Conservation (phyloP, 1,284 basidiomycete genomes). For the Baeospora myosura region DNA sequence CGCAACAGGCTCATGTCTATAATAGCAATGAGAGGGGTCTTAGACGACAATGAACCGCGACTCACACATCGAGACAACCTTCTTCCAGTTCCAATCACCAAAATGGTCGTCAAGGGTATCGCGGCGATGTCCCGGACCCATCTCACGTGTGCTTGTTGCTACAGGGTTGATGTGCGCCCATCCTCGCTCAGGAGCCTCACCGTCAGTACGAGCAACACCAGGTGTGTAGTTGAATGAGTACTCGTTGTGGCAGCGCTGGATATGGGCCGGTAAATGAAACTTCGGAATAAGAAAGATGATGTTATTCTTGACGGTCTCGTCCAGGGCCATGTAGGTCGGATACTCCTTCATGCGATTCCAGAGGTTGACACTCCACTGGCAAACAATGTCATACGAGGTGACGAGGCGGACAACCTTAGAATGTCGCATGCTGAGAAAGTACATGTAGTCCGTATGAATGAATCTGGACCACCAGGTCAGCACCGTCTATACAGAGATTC, state of each 20-base stretch:
- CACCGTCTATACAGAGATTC: neutral
- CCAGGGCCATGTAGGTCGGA: too few relatives aligned
- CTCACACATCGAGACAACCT: constrained; percentile 16
- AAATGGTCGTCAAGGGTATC: neutral
- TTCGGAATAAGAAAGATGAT: neutral
- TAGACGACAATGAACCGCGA: neutral
- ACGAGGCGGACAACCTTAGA: neutral
- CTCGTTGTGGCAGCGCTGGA: neutral
- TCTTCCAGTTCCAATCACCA: constrained; percentile 16
- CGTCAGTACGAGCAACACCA: neutral
- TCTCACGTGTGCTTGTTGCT: constrained; percentile 12
- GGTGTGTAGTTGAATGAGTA: neutral
- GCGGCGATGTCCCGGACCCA: constrained; percentile 12
- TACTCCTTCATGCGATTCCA: constrained; percentile 1
- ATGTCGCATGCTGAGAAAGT: constrained; percentile 10
- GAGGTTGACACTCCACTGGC: constrained; percentile 11
- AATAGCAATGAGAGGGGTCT: neutral
- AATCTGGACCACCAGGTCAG: constrained; percentile 10
- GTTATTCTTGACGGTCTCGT: neutral
- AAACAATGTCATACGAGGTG: constrained; percentile 19
- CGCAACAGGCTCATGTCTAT: neutral
- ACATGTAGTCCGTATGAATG: constrained; percentile 21
- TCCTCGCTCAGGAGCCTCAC: neutral
- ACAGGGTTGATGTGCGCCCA: neutral
- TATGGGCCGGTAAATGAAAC: neutral